Evolutionary conservation across 352 stramenopile genomes (phyloP).

Genomic region (Nothophytophthora sp.): DNA sequence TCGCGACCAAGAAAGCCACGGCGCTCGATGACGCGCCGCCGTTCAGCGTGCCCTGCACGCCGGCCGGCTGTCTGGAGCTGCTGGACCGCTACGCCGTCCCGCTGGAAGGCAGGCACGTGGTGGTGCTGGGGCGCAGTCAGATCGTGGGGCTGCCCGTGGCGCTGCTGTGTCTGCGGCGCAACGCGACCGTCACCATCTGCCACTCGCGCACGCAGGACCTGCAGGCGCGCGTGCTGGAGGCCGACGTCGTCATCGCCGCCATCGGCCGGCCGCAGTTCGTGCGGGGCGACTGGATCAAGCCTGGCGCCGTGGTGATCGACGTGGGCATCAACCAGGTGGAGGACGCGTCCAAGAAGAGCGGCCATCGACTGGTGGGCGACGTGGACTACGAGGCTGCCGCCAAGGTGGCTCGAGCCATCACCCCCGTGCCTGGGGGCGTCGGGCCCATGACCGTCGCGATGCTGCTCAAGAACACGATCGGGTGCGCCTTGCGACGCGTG

Average conservation of each 20-base stretch:
- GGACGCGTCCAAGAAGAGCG: conserved; percentile 63
- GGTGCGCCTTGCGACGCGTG: conserved; percentile 37
- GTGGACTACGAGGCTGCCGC: conserved; percentile 92
- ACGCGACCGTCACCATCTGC: conserved; percentile 98
- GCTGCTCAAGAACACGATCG: conserved; percentile 86
- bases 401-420: conserved; percentile 93
- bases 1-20: conserved; percentile 44
- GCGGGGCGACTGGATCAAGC: conserved; percentile 96
- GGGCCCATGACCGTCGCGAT: conserved; percentile 99
- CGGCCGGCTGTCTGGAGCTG: conserved; percentile 96
- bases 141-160: conserved; percentile 98
- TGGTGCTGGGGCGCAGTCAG: conserved; percentile 97
- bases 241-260: conserved; percentile 98
- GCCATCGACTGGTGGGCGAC: conserved; percentile 97
- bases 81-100: conserved; percentile 89
- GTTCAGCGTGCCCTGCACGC: conserved; percentile 95
- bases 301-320: conserved; percentile 97
- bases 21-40: conserved; percentile 52
- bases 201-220: conserved; percentile 96
- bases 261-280: conserved; percentile 95
- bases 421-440: conserved; percentile 95
- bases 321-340: conserved; percentile 99
- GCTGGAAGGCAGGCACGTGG: conserved; percentile 94
- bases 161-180: conserved; percentile 93
- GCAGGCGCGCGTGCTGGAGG: conserved; percentile 64